phyloP scores from a whole-genome alignment of 169 alveolate genomes.

The Amoebophrya sp. region DNA sequence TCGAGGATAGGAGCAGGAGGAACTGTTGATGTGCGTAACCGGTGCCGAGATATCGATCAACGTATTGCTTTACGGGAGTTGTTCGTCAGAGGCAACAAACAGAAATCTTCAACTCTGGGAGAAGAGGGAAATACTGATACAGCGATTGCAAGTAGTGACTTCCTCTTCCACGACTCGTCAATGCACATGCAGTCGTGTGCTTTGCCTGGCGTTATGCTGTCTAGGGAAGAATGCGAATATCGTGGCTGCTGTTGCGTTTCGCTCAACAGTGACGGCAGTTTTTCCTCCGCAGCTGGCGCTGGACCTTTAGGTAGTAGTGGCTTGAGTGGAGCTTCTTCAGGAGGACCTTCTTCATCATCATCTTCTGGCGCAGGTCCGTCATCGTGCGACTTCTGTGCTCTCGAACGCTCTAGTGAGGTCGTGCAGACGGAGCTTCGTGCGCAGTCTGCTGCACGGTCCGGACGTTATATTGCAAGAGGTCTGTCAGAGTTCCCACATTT shows the following conservation, averaged over 20 bases:
- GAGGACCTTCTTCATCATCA: no score
- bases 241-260: slow-evolving; percentile 14
- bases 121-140: no score
- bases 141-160: no score
- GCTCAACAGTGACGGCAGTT: no score
- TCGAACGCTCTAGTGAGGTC: background rate
- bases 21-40: no score
- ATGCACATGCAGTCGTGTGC: background rate
- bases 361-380: background rate
- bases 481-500: slow-evolving; percentile 7
- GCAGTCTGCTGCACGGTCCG: background rate
- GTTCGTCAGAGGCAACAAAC: background rate
- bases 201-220: background rate
- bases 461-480: background rate
- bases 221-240: background rate
- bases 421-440: background rate
- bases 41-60: no score
- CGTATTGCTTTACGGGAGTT: background rate
- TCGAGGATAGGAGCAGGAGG: no score
- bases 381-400: background rate
- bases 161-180: no score
- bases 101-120: no score
- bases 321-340: no score
- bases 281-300: no score
- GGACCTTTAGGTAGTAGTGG: no score